A percentile compares a stretch with the other conserved stretches of the same genome.
phyloP scores from a whole-genome alignment of 371 early-diverging fungal species.

The Capillidium rhysosporum region DNA sequence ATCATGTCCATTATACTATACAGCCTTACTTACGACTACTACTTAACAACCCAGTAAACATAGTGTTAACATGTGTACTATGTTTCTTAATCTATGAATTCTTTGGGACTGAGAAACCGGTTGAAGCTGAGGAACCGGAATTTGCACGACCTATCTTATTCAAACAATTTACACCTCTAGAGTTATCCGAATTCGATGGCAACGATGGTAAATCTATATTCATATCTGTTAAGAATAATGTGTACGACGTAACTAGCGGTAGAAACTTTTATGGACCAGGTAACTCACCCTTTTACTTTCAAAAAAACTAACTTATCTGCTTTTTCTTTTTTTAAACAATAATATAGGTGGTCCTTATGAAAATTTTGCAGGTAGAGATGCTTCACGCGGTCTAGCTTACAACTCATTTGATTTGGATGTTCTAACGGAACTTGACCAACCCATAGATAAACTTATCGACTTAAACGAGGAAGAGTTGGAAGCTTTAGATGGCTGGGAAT shows the following conservation, averaged over 20 bases:
- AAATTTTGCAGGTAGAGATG: conserved; percentile 75
- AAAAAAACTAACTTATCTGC: background rate
- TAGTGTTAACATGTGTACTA: no score
- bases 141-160: conserved; percentile 18
- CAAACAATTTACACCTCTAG: conserved; percentile 44
- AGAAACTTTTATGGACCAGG: conserved; percentile 82
- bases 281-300: conserved; percentile 11
- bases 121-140: no score
- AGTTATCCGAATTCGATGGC: conserved; percentile 25
- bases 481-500: conserved; percentile 52
- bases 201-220: conserved; percentile 35
- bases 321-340: background rate
- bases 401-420: conserved; percentile 72
- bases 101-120: no score
- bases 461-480: conserved; percentile 51
- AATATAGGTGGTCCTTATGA: conserved; percentile 61
- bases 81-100: no score
- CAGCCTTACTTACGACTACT: no score
- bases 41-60: no score
- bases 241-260: conserved; percentile 76
- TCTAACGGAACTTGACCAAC: conserved; percentile 39
- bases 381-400: conserved; percentile 70
- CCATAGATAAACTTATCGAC: conserved; percentile 65
- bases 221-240: conserved; percentile 62
- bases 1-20: no score